phyloP scores from a whole-genome alignment of 2,329 filamentous ascomycete species.

The Tolypocladium sp. region DNA sequence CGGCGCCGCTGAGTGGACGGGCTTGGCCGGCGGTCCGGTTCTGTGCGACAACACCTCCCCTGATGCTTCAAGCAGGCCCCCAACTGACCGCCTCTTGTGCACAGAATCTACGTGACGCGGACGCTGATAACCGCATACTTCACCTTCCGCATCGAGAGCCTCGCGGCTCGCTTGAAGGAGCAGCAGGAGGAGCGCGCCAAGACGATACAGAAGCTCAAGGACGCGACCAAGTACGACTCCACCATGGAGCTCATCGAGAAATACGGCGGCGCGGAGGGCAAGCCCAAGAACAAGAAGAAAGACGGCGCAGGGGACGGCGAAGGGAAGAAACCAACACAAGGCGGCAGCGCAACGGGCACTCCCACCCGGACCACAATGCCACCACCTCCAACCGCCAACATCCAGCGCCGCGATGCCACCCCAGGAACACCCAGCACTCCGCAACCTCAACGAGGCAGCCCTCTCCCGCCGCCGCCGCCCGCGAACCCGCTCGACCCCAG shows the following conservation, averaged over 20 bases:
- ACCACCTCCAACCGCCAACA: conserved; percentile 56
- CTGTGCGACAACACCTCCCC: conserved; percentile 42
- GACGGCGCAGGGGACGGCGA: conserved; percentile 4
- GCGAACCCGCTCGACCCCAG: conserved; percentile 26
- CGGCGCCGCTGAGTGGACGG: conserved; percentile 67
- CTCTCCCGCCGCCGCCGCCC: conserved; percentile 16
- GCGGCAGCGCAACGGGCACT: conserved; percentile 6
- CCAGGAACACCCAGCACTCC: background rate
- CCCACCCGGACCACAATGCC: conserved; percentile 36
- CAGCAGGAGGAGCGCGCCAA: conserved; percentile 71
- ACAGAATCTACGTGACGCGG: conserved; percentile 72
- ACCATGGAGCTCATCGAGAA: conserved; percentile 90
- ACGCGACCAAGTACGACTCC: conserved; percentile 91
- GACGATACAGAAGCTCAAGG: conserved; percentile 91
- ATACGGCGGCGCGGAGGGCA: conserved; percentile 64
- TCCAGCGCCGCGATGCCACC: conserved; percentile 32
- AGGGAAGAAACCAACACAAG: conserved; percentile 7
- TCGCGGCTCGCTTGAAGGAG: conserved; percentile 60
- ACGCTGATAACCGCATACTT: conserved; percentile 61
- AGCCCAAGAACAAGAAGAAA: conserved; percentile 15
- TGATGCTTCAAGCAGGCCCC: background rate
- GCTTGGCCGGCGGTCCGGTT: conserved; percentile 68
- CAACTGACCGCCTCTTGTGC: conserved; percentile 9
- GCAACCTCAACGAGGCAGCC: background rate
- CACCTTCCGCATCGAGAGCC: conserved; percentile 67